Percentiles rank a stretch among this genome's conserved stretches.
Conservation (phyloP, 2,329 filamentous ascomycete species). For the Cytospora paraplurivora region DNA sequence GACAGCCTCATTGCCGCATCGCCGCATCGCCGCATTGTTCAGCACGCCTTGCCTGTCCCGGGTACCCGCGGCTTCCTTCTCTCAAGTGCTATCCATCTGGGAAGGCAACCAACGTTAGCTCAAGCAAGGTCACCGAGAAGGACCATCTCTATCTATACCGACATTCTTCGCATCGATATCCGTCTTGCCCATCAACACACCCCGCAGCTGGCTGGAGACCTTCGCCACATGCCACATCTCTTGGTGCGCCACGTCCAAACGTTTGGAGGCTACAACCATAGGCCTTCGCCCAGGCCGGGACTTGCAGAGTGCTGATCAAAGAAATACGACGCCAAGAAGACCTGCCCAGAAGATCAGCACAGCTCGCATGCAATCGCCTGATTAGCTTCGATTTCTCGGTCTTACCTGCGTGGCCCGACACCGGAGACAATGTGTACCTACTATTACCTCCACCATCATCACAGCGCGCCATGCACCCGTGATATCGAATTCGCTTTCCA, state of each 20-base stretch:
- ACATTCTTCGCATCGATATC: background rate
- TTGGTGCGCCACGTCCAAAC: conserved; percentile 1
- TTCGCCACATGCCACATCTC: conserved; percentile 7
- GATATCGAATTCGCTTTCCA: conserved; percentile 45
- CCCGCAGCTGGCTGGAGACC: background rate
- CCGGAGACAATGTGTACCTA: conserved; percentile 49
- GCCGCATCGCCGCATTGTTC: conserved; percentile 17
- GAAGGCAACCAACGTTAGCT: background rate
- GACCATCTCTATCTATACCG: conserved; percentile 1
- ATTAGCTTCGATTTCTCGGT: conserved; percentile 3
- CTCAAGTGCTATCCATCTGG: background rate
- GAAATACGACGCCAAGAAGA: conserved; percentile 10
- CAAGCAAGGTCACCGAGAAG: conserved; percentile 3
- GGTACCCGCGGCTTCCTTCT: conserved; percentile 9
- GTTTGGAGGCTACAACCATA: background rate
- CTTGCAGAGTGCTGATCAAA: background rate
- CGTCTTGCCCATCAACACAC: background rate
- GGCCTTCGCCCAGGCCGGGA: background rate
- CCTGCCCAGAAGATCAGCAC: background rate
- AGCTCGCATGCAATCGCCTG: background rate
- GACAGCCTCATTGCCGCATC: conserved; percentile 15
- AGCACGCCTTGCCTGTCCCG: conserved; percentile 20
- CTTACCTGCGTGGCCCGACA: conserved; percentile 1
- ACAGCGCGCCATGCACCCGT: conserved; percentile 46
- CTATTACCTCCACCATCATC: conserved; percentile 55